Evolutionary conservation across 768 basidiomycete genomes (phyloP).

Genomic region (Cystofilobasidium macerans): DNA sequence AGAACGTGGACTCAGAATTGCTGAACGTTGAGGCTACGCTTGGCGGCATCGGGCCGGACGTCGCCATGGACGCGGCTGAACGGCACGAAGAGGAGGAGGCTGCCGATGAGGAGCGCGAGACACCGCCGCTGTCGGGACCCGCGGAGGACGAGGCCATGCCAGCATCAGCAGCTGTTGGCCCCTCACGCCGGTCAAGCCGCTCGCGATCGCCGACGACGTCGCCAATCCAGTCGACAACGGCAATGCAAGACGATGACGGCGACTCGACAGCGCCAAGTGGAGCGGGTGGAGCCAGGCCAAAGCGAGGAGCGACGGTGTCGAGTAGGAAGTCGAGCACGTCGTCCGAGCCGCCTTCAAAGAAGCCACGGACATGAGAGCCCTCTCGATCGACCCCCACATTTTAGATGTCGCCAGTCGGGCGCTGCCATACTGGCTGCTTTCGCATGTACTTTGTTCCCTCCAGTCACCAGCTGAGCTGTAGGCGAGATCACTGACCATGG

Average conservation of each 20-base stretch:
- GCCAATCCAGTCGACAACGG: not conserved
- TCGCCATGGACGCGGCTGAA: not conserved
- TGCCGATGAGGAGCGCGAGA: no score
- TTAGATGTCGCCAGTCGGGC: no score
- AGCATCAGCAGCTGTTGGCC: not conserved
- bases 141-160: no score
- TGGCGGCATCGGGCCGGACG: not conserved
- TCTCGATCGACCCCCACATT: no score
- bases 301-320: not conserved
- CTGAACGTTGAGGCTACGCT: not conserved
- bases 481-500: no score
- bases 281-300: not conserved
- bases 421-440: no score
- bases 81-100: no score
- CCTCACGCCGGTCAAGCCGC: not conserved
- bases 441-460: no score
- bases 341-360: conserved; percentile 3
- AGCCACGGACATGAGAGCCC: not conserved
- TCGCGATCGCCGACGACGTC: not conserved
- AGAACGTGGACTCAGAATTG: not conserved
- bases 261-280: not conserved
- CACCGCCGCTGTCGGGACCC: no score
- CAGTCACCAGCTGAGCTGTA: no score
- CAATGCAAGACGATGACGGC: not conserved
- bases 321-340: not conserved